Conservation (phyloP, 176 grass and related monocot species). For the Musa schizocarpa region DNA sequence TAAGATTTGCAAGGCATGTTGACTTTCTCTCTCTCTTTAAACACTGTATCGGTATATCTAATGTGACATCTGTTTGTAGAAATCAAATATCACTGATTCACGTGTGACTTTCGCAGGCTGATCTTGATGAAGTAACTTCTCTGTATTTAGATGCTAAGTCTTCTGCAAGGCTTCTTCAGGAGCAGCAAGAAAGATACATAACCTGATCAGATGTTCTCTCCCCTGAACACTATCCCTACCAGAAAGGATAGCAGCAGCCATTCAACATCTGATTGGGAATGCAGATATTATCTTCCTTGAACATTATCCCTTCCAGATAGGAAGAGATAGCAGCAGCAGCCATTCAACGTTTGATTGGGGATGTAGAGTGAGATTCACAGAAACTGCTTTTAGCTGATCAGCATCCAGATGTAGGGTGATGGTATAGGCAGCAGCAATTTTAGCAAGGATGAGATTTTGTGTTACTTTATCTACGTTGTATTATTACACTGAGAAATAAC, state of each 20-base stretch:
- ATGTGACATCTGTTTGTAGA: background rate
- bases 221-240: background rate
- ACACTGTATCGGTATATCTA: background rate
- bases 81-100: background rate
- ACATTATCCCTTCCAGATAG: background rate
- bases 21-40: background rate
- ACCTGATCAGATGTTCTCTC: constrained; percentile 22
- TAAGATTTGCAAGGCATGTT: constrained; percentile 79
- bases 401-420: too few relatives aligned
- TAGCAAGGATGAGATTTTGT: too few relatives aligned
- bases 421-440: too few relatives aligned
- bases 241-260: background rate
- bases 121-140: constrained; percentile 63
- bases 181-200: constrained; percentile 89
- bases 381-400: too few relatives aligned
- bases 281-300: background rate
- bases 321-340: background rate
- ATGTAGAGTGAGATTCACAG: background rate
- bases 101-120: constrained; percentile 28
- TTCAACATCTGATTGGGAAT: background rate
- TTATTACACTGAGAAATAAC: too few relatives aligned
- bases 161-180: constrained; percentile 75
- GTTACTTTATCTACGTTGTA: too few relatives aligned
- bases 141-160: constrained; percentile 77
- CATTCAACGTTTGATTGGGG: background rate